phyloP scores from a whole-genome alignment of 371 early-diverging fungal genomes.

The Lichtheimia ornata region DNA sequence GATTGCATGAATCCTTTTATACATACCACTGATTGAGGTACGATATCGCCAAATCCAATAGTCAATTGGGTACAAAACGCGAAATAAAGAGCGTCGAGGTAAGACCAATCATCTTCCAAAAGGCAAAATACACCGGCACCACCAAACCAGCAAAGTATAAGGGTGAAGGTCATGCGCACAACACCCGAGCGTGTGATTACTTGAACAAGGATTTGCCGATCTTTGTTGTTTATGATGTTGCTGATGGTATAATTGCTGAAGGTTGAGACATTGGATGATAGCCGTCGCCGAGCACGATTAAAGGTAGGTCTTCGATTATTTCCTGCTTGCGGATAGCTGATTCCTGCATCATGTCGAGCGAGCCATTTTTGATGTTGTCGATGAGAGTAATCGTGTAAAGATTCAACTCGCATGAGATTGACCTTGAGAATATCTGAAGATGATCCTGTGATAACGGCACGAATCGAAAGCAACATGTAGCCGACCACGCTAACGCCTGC shows the following conservation, averaged over 20 bases:
- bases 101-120: conserved; percentile 20
- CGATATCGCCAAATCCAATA: conserved; percentile 28
- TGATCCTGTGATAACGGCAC: conserved; percentile 20
- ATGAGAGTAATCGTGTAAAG: conserved; percentile 16
- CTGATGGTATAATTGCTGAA: conserved; percentile 17
- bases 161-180: conserved; percentile 15
- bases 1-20: not conserved
- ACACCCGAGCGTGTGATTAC: conserved; percentile 21
- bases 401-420: conserved; percentile 24
- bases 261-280: conserved; percentile 12
- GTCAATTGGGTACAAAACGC: conserved; percentile 24
- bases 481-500: conserved; percentile 20
- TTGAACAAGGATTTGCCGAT: conserved; percentile 21
- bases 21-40: conserved; percentile 25
- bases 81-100: conserved; percentile 22
- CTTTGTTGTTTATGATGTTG: conserved; percentile 15
- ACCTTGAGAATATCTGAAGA: conserved; percentile 23
- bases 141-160: conserved; percentile 21
- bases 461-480: conserved; percentile 24
- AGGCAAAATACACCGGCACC: conserved; percentile 22
- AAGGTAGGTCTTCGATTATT: not conserved
- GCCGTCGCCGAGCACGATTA: not conserved
- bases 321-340: not conserved
- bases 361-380: conserved; percentile 21
- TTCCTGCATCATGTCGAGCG: conserved; percentile 2